Evolutionary conservation across 495 filamentous ascomycete genomes (phyloP).

Genomic region (Copromyces sp.): DNA sequence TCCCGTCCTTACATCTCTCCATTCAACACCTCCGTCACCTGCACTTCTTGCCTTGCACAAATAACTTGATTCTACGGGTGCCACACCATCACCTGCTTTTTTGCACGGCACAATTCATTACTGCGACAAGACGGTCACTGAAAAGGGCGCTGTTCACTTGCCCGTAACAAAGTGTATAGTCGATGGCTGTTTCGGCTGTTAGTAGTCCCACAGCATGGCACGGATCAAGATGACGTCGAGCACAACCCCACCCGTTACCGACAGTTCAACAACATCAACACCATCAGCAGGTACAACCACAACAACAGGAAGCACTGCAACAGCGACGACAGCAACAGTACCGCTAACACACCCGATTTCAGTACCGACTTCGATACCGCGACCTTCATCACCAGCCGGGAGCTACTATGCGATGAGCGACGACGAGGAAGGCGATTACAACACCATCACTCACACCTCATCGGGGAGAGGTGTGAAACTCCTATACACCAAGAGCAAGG

Average conservation of each 20-base stretch:
- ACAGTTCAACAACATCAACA: background rate
- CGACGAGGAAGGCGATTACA: slow-evolving; percentile 90
- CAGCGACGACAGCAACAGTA: background rate
- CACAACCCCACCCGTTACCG: background rate
- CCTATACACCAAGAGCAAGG: slow-evolving; percentile 96
- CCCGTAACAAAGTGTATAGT: background rate
- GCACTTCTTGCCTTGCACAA: background rate
- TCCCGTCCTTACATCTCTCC: background rate
- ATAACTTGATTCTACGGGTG: background rate
- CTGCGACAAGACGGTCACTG: background rate
- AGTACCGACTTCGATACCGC: slow-evolving; percentile 4
- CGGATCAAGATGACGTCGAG: background rate
- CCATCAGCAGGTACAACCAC: background rate
- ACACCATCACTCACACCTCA: slow-evolving; percentile 79
- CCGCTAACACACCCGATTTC: background rate
- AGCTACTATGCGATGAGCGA: slow-evolving; percentile 97
- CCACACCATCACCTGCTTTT: background rate
- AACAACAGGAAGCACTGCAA: background rate
- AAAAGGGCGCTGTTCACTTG: background rate
- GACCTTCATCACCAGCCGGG: slow-evolving; percentile 60
- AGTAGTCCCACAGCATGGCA: background rate
- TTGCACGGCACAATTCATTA: background rate
- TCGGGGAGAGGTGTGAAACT: slow-evolving; percentile 84
- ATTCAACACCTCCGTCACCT: background rate
- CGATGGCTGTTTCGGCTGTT: background rate